Evolutionary conservation across 306 rosid genomes (phyloP), one percentile per base, ranked within the genome.

Genomic region (Carpinus fangiana): DNA sequence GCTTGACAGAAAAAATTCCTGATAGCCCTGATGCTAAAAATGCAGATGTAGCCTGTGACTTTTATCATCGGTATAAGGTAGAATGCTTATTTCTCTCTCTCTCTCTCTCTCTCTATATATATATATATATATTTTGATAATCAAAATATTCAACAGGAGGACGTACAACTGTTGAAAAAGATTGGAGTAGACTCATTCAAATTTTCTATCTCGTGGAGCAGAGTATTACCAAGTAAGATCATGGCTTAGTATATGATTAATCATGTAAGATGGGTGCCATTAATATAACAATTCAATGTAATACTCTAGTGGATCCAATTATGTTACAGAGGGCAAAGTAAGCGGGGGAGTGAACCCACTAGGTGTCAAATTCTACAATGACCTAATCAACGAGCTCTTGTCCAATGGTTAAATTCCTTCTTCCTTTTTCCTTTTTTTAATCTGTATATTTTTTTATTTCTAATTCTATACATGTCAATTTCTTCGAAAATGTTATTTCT

Each of bases 51-150:
- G 83, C 83, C 21, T 76, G 52, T 8, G 90, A 77, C 10, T 87
- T 84, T 20, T 89, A 84, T 65, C 76, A 87, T 76, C 80, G 54
- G 0, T 87, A 80, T 77, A 87, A 83, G 90, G 90, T 85, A 48
- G 45, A 41, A 41, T 41, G 45, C 8, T 5, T 41, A 2, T 31
- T 31, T 0, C 34, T 31, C 34, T 31, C 34, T 31, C 34, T 31
- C 34, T 0, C 34, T 31, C 34, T 31, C 34, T 1, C 31, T 28
- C 31, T 28, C 31, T 28, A 28, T 28, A 28, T 28, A 31, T 31
- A 31, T 31, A 31, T 31, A 31, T 12, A 48, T 48, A 10, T 48
- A 14, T 57, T 59, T 9, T 10, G 23, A 1, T 21, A 59, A 36
- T 66, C 0, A 17, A 7, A 5, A 14, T 12, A 41, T 68, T 8